Base-by-base conservation (phyloP, 2,329 filamentous ascomycete species). In the Dactylellina leptospora region DNA sequence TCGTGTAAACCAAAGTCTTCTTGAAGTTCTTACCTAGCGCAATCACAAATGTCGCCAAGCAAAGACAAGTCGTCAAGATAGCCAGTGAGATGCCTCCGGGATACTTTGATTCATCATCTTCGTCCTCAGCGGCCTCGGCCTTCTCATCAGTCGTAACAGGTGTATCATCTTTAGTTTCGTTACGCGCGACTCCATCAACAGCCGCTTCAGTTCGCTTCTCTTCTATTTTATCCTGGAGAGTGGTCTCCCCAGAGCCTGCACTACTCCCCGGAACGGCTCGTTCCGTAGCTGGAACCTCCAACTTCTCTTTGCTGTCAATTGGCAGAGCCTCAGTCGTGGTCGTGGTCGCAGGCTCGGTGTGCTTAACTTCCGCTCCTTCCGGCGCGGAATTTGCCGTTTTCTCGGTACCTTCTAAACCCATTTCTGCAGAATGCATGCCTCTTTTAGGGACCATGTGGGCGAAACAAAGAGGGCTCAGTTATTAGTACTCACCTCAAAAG, bases 371-470 rank as follows among this genome's bases (percentile, higher is more conserved):
- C 68, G 68, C 44, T 42, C 44, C 42, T 63, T 63, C 68, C 59
- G 66, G 51, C 22, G 51, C 68, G 68, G 66, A 71, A 71, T 58
- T 71, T 71, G 66, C 66, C 66, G 68, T 22, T 42, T 72, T 60
- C 59, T 72, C 68, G 68, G 53, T 64, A 58, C 60, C 53, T 44
- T 64, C 59, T 63, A 64, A 58, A 45, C 68, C 68, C 68, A 72
- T 72, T n/a, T 71, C 66, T 72, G 54, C 59, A 45, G 44, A 64
- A 72, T 72, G 68, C 68, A 53, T 30, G 68, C n/a, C n/a, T 72
- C 54, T 64, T 60, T 63, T 42, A 36, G 53, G 36, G 66, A 13
- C 36, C 28, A 51, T 58, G 40, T 44, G 51, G 22, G 55, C 27
- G 53, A 38, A 38, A 61, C 47, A 40, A 33, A 33, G 50, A 51